phyloP scores from a whole-genome alignment of 164 flowering plant genomes.

The Aristolochia californica region DNA sequence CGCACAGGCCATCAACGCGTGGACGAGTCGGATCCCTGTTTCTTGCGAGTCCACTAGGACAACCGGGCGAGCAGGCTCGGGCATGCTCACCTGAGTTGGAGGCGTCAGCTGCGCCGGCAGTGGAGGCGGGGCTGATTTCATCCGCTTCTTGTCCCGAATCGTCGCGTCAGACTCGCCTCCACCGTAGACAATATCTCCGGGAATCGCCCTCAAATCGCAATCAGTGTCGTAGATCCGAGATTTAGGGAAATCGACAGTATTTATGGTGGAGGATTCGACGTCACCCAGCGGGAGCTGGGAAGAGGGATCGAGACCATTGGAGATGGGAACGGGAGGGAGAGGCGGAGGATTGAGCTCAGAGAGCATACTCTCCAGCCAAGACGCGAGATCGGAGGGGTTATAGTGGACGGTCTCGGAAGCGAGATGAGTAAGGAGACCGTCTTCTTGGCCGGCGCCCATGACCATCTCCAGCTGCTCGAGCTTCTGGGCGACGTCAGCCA shows the following conservation, averaged over 20 bases:
- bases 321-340: not conserved
- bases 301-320: not conserved
- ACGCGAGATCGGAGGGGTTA: slow-evolving; percentile 68
- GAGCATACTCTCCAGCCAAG: slow-evolving; percentile 68
- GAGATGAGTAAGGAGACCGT: slow-evolving; percentile 38
- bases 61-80: slow-evolving; percentile 31
- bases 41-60: slow-evolving; percentile 59
- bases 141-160: slow-evolving; percentile 20
- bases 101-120: too few species aligned
- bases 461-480: slow-evolving; percentile 73
- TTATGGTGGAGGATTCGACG: slow-evolving; percentile 24
- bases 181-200: slow-evolving; percentile 37
- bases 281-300: slow-evolving; percentile 6
- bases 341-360: slow-evolving; percentile 38
- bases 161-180: slow-evolving; percentile 6
- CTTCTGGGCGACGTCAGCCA: slow-evolving; percentile 78
- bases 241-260: slow-evolving; percentile 15
- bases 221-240: slow-evolving; percentile 16
- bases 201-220: slow-evolving; percentile 62
- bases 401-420: slow-evolving; percentile 61
- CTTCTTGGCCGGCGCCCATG: slow-evolving; percentile 41
- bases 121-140: slow-evolving; percentile 18
- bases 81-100: slow-evolving; percentile 7
- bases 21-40: slow-evolving; percentile 60
- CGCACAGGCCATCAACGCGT: slow-evolving; percentile 72